Evolutionary conservation across 1,284 basidiomycete species (phyloP), one percentile per base, ranked within the genome.

Genomic region (Pseudozyma sp.): DNA sequence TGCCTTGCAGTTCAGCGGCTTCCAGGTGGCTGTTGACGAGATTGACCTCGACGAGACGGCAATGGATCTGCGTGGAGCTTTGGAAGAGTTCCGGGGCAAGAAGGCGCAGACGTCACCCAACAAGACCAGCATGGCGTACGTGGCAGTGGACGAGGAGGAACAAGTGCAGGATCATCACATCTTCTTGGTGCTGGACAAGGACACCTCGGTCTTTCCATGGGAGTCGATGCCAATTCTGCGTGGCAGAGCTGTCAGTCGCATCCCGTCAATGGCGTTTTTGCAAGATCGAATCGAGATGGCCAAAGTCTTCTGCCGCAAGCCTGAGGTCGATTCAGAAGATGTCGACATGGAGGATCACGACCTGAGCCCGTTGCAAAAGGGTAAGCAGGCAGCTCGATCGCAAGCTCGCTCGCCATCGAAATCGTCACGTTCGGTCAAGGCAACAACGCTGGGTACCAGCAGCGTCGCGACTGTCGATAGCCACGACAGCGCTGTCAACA

Each of bases 191-290:
- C 88, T 99, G 38, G 97, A 98, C 86, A 94, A 94, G 87, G 91
- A 93, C 70, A 87, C 96, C 13, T 93, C 95, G 79, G 89, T 90
- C 0, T 88, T 99, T 65, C 96, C 97, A 1, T 99, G 96, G 97
- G 97, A 99, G 86, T 95, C 92, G 34, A 90, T 98, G 25, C 95
- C 96, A 0, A 89, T 91, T 49, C 87, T 99, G 10, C 89, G 93
- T 53, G 92, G 92, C 8, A 89, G 91, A 61, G 93, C 94, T 48
- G 90, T 98, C 78, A 95, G 93, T 83, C 91, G 97, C 9, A 91
- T 98, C 68, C 95, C 97, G 0, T 93, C 92, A 48, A 85, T 95
- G 53, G 90, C 93, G 49, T 97, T 98, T 87, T 86, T 99, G 18
- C 86, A 92, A 40, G 96, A 98, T 82, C 89, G 94, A 38, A 65